Evolutionary conservation across 768 basidiomycete genomes (phyloP), one percentile per base, ranked within the genome.

Genomic region (Leccinum olivaceopallidum): DNA sequence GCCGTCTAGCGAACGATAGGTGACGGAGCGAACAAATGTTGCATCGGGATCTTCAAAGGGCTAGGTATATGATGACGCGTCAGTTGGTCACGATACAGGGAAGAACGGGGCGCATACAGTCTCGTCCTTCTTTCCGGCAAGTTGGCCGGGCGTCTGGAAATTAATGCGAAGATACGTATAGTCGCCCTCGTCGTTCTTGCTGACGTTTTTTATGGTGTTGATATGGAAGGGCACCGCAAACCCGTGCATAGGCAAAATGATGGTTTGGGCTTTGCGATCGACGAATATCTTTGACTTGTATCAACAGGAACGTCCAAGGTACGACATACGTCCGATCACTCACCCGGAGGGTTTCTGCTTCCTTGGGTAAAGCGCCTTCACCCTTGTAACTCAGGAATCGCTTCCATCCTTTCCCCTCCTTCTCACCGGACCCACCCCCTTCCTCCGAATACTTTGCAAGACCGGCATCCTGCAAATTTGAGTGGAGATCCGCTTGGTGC

Each of bases 221-320:
- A 98, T 95, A 71, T 99, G 97, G 81, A 96, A 98, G 0, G 96
- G 95, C 0, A 96, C 95, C 0, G 95, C 94, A 67, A 90, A 98
- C 4, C 97, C 97, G 68, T 98, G 86, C 64, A 98, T 88, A 16
- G 97, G 97, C 4, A 98, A 75, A 51, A 98, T 84, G 55, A 98
- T 88, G 0, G 95, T 93, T 62, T 91, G 87, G 16, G 90, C 85
- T 71, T 94, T 94, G 66, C 92, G 87, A 71, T 99, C 97, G 28
- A 98, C 91, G 63, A 82, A 85, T 58, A 99, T 92, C 95, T 98
- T 65, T 7, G 42, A 59, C 32, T 20, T 24, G 9, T 22, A 58
- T 67, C 49, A 63, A 56, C 34, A 59, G 24, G 53, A 66, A 60
- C 48, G 48, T 49, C 26, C 50, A 10, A 50, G 4, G 58, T 28